Conservation (phyloP, 2,329 filamentous ascomycete genomes). For the Eutypella sp. region DNA sequence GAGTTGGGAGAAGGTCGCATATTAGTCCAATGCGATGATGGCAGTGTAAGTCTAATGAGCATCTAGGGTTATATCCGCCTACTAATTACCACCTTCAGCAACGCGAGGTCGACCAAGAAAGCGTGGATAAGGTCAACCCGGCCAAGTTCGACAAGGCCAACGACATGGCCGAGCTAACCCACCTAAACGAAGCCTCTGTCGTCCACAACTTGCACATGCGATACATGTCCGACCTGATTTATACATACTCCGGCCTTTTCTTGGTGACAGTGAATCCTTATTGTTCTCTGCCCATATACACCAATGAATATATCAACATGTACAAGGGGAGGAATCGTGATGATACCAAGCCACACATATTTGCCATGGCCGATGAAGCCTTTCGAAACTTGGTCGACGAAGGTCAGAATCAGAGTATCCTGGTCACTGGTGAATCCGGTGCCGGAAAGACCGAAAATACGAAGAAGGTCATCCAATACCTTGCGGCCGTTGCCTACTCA, state of each 20-base stretch:
- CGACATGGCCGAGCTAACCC: conserved; percentile 98
- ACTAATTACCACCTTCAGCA: conserved; percentile 49
- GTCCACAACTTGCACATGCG: conserved; percentile 94
- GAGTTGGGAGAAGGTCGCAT: conserved; percentile 66
- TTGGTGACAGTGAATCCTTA: conserved; percentile 97
- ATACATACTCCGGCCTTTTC: conserved; percentile 96
- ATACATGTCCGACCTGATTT: conserved; percentile 94
- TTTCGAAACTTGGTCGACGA: conserved; percentile 95
- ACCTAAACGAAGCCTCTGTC: conserved; percentile 95
- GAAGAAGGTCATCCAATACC: conserved; percentile 98
- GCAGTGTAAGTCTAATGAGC: conserved; percentile 57
- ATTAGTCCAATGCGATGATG: conserved; percentile 89
- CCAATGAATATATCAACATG: conserved; percentile 96
- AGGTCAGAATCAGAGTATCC: conserved; percentile 91
- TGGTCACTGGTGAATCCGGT: conserved; percentile 96
- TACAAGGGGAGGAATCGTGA: conserved; percentile 89
- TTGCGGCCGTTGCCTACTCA: conserved; percentile 85
- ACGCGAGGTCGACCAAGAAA: conserved; percentile 79
- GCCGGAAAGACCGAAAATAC: conserved; percentile 99
- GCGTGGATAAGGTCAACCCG: conserved; percentile 97
- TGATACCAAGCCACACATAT: conserved; percentile 95
- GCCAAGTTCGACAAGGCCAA: conserved; percentile 99
- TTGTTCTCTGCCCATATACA: conserved; percentile 90
- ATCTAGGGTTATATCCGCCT: background rate
- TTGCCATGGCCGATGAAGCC: conserved; percentile 93